Percentiles rank a stretch among this genome's conserved stretches.
Evolutionary conservation across 768 basidiomycete species (phyloP).

Genomic region (Grammothele lineata): DNA sequence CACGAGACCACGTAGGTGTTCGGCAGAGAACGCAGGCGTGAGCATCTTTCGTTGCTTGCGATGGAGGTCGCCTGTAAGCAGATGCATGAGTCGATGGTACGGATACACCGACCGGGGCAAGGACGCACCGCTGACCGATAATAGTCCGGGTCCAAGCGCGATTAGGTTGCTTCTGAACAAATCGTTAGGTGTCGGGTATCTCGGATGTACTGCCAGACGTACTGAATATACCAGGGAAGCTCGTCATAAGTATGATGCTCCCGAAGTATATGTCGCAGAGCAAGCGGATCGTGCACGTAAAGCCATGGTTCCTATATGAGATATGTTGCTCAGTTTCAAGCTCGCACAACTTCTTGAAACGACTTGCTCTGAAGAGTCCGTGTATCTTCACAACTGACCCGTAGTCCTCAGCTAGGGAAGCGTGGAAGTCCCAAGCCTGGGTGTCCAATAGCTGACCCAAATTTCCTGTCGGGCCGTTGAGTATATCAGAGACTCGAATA

Average conservation of each 20-base stretch:
- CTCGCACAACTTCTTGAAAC: no score
- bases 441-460: conserved; percentile 6
- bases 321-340: no score
- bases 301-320: conserved; percentile 7
- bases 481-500: no score
- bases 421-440: conserved; percentile 12
- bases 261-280: conserved; percentile 16
- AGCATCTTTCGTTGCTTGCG: conserved; percentile 21
- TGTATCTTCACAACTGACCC: conserved; percentile 10
- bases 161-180: conserved; percentile 6
- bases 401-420: conserved; percentile 11
- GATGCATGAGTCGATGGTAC: no score
- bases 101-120: neutral
- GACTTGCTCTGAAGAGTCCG: conserved; percentile 11
- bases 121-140: conserved; percentile 6
- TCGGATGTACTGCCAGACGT: neutral
- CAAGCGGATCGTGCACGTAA: conserved; percentile 15
- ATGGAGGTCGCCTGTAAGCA: conserved; percentile 15
- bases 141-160: conserved; percentile 7
- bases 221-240: conserved; percentile 7
- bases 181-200: no score
- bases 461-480: conserved; percentile 5
- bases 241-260: conserved; percentile 15
- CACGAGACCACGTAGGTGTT: conserved; percentile 9
- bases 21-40: conserved; percentile 13